Evolutionary conservation across 768 basidiomycete species (phyloP).

Genomic region (Melanogaster broomeanus): DNA sequence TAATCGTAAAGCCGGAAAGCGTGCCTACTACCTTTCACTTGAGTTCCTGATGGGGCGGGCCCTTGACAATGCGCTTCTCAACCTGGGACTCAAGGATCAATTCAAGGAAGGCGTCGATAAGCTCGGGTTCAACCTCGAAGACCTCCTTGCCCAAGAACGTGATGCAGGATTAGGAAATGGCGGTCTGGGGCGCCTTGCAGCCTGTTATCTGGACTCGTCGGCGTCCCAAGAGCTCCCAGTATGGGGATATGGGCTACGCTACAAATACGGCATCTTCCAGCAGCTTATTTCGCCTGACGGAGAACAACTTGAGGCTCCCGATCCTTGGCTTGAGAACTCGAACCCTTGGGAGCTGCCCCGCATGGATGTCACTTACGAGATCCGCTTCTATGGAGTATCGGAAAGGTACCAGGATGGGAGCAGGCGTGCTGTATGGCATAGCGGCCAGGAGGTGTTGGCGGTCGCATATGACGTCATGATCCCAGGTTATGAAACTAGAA

Average conservation of each 20-base stretch:
- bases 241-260: conserved; percentile 94
- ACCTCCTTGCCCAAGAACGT: conserved; percentile 83
- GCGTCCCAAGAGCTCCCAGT: conserved; percentile 89
- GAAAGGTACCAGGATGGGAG: conserved; percentile 63
- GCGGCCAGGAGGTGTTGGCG: conserved; percentile 92
- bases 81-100: conserved; percentile 79
- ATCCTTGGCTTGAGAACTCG: conserved; percentile 87
- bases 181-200: conserved; percentile 92
- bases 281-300: conserved; percentile 85
- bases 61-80: conserved; percentile 81
- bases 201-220: conserved; percentile 95
- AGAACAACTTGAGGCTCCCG: conserved; percentile 85
- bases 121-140: conserved; percentile 91
- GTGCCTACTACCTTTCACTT: conserved; percentile 94
- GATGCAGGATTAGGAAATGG: conserved; percentile 96
- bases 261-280: conserved; percentile 97
- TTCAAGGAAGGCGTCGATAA: conserved; percentile 66
- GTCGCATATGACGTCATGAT: conserved; percentile 96
- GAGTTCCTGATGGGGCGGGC: conserved; percentile 90
- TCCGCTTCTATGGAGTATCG: conserved; percentile 88
- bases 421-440: conserved; percentile 72
- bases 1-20: conserved; percentile 82
- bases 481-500: conserved; percentile 77
- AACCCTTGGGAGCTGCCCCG: conserved; percentile 91
- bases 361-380: conserved; percentile 79